Conservation (phyloP, 345 rosid species). For the Bruguiera gymnorhiza region DNA sequence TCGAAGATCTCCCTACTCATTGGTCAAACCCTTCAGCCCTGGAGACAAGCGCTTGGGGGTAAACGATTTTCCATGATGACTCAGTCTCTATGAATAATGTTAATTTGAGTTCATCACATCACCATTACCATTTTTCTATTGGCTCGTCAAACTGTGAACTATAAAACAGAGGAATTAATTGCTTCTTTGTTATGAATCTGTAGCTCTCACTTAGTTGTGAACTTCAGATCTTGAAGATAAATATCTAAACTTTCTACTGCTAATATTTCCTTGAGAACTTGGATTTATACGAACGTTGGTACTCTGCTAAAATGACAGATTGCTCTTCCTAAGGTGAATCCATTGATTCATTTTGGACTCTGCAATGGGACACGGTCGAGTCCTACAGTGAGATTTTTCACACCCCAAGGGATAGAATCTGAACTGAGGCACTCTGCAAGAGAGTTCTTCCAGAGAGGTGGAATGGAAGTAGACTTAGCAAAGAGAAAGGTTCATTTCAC, state of each 20-base stretch:
- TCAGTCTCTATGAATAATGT: background rate
- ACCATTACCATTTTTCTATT: too few species aligned
- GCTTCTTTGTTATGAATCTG: too few species aligned
- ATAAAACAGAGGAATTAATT: too few species aligned
- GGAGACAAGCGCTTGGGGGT: slow-evolving; percentile 65
- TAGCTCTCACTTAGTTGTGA: too few species aligned
- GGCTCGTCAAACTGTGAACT: background rate
- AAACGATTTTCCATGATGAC: background rate
- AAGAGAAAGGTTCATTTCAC: slow-evolving; percentile 60
- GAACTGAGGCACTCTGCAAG: slow-evolving; percentile 66
- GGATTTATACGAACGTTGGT: background rate
- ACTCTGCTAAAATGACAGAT: slow-evolving; percentile 36
- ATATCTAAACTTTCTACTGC: too few species aligned
- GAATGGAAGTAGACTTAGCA: slow-evolving; percentile 57
- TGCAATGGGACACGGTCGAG: slow-evolving; percentile 83
- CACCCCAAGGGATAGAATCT: slow-evolving; percentile 56
- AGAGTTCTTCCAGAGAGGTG: slow-evolving; percentile 65
- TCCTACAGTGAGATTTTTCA: slow-evolving; percentile 75
- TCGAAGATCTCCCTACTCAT: slow-evolving; percentile 53
- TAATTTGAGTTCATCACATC: background rate
- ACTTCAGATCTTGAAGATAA: too few species aligned
- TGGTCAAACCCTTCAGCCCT: slow-evolving; percentile 48
- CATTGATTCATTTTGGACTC: slow-evolving; percentile 78
- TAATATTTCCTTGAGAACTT: background rate
- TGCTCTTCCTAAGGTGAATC: slow-evolving; percentile 50